phyloP scores from a whole-genome alignment of 2,329 filamentous ascomycete species.

The Mycosphaerella sp. region DNA sequence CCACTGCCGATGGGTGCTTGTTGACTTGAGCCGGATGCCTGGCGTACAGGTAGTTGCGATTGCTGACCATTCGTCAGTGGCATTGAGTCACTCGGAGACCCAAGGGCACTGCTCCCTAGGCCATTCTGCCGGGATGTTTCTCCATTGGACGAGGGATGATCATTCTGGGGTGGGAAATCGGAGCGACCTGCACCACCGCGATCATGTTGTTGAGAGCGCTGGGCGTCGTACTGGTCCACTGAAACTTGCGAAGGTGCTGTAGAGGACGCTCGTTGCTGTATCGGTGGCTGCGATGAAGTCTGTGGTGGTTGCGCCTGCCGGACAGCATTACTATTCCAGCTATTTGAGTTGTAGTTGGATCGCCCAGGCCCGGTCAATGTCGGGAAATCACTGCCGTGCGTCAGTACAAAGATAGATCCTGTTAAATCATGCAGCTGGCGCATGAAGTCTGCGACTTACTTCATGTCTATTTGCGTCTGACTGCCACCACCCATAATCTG shows the following conservation, averaged over 20 bases:
- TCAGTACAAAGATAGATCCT: constrained; percentile 16
- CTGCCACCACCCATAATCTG: constrained; percentile 33
- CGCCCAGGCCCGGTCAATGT: constrained; percentile 54
- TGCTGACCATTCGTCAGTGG: constrained; percentile 24
- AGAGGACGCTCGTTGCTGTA: constrained; percentile 42
- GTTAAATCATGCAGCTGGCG: too few species aligned
- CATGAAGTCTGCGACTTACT: constrained; percentile 23
- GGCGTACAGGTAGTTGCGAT: constrained; percentile 25
- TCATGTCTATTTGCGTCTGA: constrained; percentile 34
- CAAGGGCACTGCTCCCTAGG: constrained; percentile 19
- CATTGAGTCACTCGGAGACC: constrained; percentile 23
- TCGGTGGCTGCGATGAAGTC: constrained; percentile 33
- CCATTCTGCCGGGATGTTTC: constrained; percentile 21
- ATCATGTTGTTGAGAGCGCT: constrained; percentile 39
- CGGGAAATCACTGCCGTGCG: constrained; percentile 52
- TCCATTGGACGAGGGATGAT: constrained; percentile 45
- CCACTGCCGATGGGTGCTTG: constrained; percentile 26
- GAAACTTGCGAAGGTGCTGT: constrained; percentile 40
- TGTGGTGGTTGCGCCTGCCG: constrained; percentile 43
- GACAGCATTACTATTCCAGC: constrained; percentile 50
- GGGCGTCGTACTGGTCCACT: constrained; percentile 53
- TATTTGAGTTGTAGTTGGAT: constrained; percentile 49
- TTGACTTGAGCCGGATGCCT: constrained; percentile 21
- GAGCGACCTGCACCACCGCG: constrained; percentile 46
- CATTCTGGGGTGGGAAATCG: constrained; percentile 56